phyloP scores from a whole-genome alignment of 768 basidiomycete species.

The Tulasnella sp. region DNA sequence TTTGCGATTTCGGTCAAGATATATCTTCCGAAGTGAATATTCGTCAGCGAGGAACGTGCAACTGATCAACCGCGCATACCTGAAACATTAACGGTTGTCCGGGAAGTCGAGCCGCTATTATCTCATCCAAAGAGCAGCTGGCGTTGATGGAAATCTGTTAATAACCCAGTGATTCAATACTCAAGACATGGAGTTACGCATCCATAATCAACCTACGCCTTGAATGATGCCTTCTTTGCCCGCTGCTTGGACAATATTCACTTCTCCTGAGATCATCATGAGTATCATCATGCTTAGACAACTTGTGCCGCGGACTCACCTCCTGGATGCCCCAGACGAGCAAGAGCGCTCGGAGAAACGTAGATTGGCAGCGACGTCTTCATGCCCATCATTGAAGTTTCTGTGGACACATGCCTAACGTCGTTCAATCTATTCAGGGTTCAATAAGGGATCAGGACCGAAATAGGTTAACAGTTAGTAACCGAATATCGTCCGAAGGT shows the following conservation, averaged over 20 bases:
- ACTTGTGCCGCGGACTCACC: slow-evolving; percentile 28
- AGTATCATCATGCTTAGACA: no score
- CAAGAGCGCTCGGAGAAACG: slow-evolving; percentile 69
- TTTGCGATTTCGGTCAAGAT: slow-evolving; percentile 60
- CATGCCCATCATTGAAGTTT: slow-evolving; percentile 61
- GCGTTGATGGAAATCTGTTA: slow-evolving; percentile 39
- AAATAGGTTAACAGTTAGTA: not conserved
- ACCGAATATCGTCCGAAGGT: slow-evolving; percentile 4
- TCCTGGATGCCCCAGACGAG: slow-evolving; percentile 78
- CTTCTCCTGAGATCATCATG: slow-evolving; percentile 41
- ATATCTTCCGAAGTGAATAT: slow-evolving; percentile 33
- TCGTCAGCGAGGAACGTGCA: not conserved
- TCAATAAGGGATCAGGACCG: not conserved
- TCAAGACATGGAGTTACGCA: not conserved
- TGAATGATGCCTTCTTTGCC: slow-evolving; percentile 60
- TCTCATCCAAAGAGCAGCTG: slow-evolving; percentile 46
- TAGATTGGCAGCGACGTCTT: slow-evolving; percentile 65
- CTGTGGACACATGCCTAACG: slow-evolving; percentile 50
- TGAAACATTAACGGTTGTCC: slow-evolving; percentile 66
- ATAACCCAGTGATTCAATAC: not conserved
- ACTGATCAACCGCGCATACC: slow-evolving; percentile 14
- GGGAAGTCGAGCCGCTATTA: slow-evolving; percentile 43
- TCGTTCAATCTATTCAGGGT: slow-evolving; percentile 34
- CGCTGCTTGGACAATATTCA: slow-evolving; percentile 64
- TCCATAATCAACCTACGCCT: slow-evolving; percentile 24